These are phyloP conservation scores for Penicillium sp. DNA, from an alignment of 2,329 filamentous ascomycete genomes.

Conservation along the genomic window DNA sequence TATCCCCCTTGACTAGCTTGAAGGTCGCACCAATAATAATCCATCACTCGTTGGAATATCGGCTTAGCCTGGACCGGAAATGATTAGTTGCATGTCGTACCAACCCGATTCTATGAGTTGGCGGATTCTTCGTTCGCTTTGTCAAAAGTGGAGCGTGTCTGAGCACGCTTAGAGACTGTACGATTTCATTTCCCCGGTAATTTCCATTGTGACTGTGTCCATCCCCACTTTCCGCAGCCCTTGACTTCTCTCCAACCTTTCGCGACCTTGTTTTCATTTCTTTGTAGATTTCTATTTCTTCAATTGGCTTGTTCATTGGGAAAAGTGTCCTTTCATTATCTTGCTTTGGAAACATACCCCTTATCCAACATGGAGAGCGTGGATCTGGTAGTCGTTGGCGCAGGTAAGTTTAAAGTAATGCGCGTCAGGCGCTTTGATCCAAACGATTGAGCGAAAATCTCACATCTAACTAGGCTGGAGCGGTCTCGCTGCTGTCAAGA, in stretches of 20 bases:
- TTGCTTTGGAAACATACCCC: not conserved
- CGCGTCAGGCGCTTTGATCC: not conserved
- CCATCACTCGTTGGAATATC: not conserved
- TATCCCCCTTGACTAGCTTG: not conserved
- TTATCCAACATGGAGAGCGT: slow-evolving; percentile 24
- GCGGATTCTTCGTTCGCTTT: not conserved
- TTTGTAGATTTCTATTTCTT: not conserved
- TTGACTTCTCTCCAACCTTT: not conserved
- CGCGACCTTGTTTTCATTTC: not conserved
- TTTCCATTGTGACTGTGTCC: not conserved
- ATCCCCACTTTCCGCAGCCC: not conserved
- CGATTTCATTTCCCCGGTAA: slow-evolving; percentile 6
- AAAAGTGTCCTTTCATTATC: too few relatives aligned
- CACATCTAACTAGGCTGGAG: slow-evolving; percentile 45
- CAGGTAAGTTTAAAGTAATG: slow-evolving; percentile 16
- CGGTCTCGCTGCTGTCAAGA: slow-evolving; percentile 63
- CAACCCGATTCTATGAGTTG: not conserved
- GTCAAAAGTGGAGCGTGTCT: not conserved
- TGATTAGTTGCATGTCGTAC: slow-evolving; percentile 1
- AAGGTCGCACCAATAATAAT: not conserved
- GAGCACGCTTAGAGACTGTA: not conserved
- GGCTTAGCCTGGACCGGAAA: not conserved
- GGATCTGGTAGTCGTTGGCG: slow-evolving; percentile 33
- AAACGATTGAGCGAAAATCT: not conserved
- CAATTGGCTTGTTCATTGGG: not conserved